These are phyloP conservation scores for Lactarius sanguifluus DNA, from an alignment of 768 basidiomycete genomes.

Conservation along the genomic window DNA sequence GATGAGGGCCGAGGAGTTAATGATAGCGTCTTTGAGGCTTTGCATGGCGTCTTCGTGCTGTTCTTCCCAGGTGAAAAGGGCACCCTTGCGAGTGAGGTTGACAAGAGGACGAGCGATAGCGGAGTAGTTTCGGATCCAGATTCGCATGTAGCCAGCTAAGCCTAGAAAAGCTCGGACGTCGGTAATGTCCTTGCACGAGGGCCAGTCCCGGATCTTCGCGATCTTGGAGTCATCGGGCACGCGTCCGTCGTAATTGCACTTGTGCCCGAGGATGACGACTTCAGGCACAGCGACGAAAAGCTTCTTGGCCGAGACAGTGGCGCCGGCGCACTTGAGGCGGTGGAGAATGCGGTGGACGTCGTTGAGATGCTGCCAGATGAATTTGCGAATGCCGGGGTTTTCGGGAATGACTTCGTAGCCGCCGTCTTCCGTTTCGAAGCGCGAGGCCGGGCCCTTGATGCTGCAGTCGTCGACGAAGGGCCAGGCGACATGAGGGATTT, in stretches of 20 bases:
- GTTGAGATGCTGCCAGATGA: neutral
- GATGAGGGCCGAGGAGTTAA: too few species aligned
- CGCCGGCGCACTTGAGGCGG: neutral
- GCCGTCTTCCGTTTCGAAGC: neutral
- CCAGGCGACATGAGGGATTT: neutral
- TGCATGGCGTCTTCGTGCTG: too few species aligned
- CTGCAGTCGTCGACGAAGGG: too few species aligned
- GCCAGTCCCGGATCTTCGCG: constrained; percentile 35
- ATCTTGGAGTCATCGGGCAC: constrained; percentile 34
- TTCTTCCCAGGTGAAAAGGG: too few species aligned
- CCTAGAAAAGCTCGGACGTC: constrained; percentile 34
- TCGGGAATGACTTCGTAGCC: neutral
- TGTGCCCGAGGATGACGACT: constrained; percentile 40
- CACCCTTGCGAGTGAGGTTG: too few species aligned
- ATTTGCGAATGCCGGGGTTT: neutral
- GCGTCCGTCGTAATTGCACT: constrained; percentile 39
- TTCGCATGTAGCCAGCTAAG: too few species aligned
- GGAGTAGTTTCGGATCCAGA: too few species aligned
- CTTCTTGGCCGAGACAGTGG: constrained; percentile 1
- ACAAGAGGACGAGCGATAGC: too few species aligned
- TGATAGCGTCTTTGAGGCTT: too few species aligned
- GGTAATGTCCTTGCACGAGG: constrained; percentile 20
- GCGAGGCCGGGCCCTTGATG: too few species aligned
- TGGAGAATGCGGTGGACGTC: constrained; percentile 5
- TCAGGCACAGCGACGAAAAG: constrained; percentile 20